phyloP scores from a whole-genome alignment of 139 green algal genomes.

The Ulvella scutata region DNA sequence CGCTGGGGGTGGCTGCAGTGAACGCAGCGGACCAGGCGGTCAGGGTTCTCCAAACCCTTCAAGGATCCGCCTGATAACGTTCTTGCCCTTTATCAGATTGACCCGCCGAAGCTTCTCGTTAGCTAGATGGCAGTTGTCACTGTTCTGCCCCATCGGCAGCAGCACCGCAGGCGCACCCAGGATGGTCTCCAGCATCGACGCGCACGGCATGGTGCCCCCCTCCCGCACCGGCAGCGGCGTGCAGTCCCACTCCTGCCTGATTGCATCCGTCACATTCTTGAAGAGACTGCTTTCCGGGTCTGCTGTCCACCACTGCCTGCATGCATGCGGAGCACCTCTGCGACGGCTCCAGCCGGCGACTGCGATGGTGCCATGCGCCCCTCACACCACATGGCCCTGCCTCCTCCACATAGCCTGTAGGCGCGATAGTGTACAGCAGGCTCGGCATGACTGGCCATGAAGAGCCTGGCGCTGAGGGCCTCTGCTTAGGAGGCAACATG shows the following conservation, averaged over 20 bases:
- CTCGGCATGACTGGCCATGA: no score
- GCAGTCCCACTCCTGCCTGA: conserved; percentile 47
- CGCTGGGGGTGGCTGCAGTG: no score
- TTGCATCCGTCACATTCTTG: conserved; percentile 48
- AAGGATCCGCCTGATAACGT: conserved; percentile 57
- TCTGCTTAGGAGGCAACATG: no score
- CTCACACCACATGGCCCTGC: conserved; percentile 29
- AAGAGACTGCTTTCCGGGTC: conserved; percentile 45
- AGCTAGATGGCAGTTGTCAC: conserved; percentile 68
- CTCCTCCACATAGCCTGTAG: conserved; percentile 23
- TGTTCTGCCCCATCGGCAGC: conserved; percentile 82
- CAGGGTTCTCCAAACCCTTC: conserved; percentile 39
- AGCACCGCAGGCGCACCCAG: conserved; percentile 72
- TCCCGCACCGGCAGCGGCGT: conserved; percentile 68
- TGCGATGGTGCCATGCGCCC: no score
- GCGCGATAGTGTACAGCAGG: no score
- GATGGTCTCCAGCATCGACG: conserved; percentile 66
- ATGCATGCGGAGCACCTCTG: no score
- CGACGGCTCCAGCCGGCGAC: no score
- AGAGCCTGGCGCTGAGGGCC: no score
- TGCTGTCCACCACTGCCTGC: conserved; percentile 88
- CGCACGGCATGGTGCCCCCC: conserved; percentile 80
- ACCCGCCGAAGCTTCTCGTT: conserved; percentile 71
- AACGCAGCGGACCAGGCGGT: no score
- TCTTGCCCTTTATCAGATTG: conserved; percentile 75